Percentiles rank a stretch among this genome's conserved stretches.
Conservation (phyloP, 2,329 filamentous ascomycete genomes). For the Colletotrichum spaethianum region DNA sequence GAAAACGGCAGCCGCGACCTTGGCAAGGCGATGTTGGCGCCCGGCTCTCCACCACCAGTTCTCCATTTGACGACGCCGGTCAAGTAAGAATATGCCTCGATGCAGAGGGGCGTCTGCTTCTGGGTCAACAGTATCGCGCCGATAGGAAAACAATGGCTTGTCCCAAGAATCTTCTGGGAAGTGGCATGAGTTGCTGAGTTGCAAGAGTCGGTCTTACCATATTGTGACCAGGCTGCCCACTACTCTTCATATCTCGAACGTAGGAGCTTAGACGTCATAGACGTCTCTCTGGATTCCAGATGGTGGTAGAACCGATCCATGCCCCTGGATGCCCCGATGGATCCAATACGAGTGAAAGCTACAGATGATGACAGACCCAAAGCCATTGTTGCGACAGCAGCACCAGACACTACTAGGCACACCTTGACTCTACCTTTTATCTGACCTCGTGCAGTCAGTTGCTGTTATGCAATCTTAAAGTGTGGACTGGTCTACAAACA, state of each 20-base stretch:
- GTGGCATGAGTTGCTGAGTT: background rate
- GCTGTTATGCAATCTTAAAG: background rate
- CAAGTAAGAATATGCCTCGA: background rate
- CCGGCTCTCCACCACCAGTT: background rate
- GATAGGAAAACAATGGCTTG: background rate
- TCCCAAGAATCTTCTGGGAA: background rate
- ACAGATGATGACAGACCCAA: background rate
- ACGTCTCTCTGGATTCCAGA: background rate
- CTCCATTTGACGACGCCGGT: background rate
- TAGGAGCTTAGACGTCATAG: background rate
- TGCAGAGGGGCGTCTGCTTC: background rate
- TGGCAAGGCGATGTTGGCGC: background rate
- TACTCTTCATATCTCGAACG: background rate
- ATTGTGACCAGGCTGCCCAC: background rate
- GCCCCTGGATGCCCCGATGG: too few relatives aligned
- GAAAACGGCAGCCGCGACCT: slow-evolving; percentile 1
- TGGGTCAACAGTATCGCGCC: too few relatives aligned
- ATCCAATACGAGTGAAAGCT: too few relatives aligned
- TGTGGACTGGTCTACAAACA: background rate
- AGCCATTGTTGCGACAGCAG: background rate
- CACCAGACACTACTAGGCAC: background rate
- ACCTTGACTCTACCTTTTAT: background rate
- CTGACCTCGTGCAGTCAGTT: background rate
- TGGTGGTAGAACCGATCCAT: background rate
- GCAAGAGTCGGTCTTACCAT: background rate